A percentile compares a stretch with the other conserved stretches of the same genome.
These are phyloP conservation scores for Ophiostoma novo-ulmi DNA, from an alignment of 2,329 filamentous ascomycete species.

Conservation along the genomic window DNA sequence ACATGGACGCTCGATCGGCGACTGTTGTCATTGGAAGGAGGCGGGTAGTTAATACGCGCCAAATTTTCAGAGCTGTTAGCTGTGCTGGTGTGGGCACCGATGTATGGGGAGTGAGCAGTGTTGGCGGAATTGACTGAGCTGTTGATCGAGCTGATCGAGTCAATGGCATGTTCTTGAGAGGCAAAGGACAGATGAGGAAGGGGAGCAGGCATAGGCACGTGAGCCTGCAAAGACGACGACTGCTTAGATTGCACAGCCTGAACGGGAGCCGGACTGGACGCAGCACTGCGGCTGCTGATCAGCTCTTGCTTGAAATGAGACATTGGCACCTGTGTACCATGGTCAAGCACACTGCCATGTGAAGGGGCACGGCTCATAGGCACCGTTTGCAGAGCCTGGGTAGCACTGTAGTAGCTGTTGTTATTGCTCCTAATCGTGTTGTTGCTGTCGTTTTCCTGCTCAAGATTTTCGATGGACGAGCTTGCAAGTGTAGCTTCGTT, in stretches of 20 bases:
- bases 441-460: not conserved
- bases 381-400: not conserved
- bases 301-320: constrained; percentile 4
- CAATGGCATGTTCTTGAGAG: not conserved
- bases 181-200: not conserved
- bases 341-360: not conserved
- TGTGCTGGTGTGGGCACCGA: not conserved
- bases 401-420: not conserved
- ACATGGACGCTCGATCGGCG: not conserved
- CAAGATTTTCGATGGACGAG: not conserved
- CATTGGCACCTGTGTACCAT: not conserved
- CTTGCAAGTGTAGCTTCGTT: not conserved
- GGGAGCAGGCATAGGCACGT: not conserved
- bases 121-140: not conserved
- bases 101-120: not conserved
- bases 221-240: not conserved
- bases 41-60: not conserved
- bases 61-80: constrained; percentile 10
- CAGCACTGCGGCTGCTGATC: not conserved
- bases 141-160: no score
- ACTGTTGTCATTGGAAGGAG: not conserved
- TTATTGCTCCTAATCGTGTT: not conserved
- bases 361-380: constrained; percentile 6
- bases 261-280: constrained; percentile 12
- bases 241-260: not conserved